Base-by-base conservation (phyloP, 192 early-diverging fungal species). In the Geosiphon pyriformis region DNA sequence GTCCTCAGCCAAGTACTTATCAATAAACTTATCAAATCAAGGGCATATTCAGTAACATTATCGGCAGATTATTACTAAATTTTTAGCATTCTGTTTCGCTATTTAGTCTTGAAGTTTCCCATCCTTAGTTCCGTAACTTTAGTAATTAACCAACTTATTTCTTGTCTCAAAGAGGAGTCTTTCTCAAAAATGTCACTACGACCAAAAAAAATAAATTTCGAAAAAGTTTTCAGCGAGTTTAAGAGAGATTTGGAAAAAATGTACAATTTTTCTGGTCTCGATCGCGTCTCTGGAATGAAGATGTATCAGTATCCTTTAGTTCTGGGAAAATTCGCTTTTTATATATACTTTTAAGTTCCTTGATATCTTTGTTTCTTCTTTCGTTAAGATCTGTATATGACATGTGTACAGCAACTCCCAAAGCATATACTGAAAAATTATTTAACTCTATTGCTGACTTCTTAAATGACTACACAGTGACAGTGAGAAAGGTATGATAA, bases 341-440 rank as follows among this genome's bases (percentile, higher is more conserved):
- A n/a, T n/a, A n/a, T n/a, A n/a, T n/a, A n/a, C n/a, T n/a, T n/a
- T n/a, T n/a, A n/a, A n/a, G n/a, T n/a, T n/a, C n/a, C n/a, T n/a
- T n/a, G n/a, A n/a, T n/a, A n/a, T n/a, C n/a, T n/a, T n/a, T n/a
- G n/a, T n/a, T n/a, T n/a, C n/a, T n/a, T n/a, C n/a, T n/a, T n/a
- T n/a, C n/a, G 12, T 48, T 12, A 42, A 85, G 83, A 69, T 72
- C 80, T 7, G 86, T 89, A 3, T 93, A 92, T 70, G 92, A 92
- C 70, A 81, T 90, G 65, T 93, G 92, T 65, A 90, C 83, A 46
- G 84, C 90, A 34, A 70, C 79, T 22, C 92, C 92, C 31, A 83
- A 83, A 58, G 85, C 90, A 4, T 80, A 84, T 69, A 82, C 83
- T 0, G 86, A 90, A 42, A 65, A 58, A 55, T 76, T 92, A 20